phyloP scores from a whole-genome alignment of 345 rosid genomes.

The Moricandia arvensis region DNA sequence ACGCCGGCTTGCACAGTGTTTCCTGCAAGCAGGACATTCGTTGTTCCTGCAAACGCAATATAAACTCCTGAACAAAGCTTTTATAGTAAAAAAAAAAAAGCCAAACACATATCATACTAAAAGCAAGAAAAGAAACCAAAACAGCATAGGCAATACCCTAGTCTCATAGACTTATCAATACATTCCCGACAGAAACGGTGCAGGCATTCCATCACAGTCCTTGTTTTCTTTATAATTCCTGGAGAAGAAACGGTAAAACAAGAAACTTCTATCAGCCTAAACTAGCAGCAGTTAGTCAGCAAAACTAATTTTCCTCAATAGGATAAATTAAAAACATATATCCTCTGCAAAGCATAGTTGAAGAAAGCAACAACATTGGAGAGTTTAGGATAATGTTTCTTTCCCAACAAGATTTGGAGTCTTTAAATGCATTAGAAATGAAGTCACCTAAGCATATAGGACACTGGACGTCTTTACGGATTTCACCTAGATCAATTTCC shows the following conservation, averaged over 20 bases:
- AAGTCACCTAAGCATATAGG: slow-evolving; percentile 73
- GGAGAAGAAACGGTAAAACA: slow-evolving; percentile 1
- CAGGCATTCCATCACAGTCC: slow-evolving; percentile 87
- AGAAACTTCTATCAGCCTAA: background rate
- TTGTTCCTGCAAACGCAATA: slow-evolving; percentile 77
- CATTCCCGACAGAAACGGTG: slow-evolving; percentile 89
- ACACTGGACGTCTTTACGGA: slow-evolving; percentile 78
- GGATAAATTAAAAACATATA: background rate
- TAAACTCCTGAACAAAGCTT: no score
- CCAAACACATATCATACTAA: no score
- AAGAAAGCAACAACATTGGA: background rate
- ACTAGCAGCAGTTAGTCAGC: background rate
- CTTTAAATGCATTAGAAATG: background rate
- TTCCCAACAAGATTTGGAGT: background rate
- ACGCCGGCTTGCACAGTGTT: slow-evolving; percentile 79
- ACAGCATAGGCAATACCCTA: slow-evolving; percentile 48
- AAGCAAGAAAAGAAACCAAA: background rate
- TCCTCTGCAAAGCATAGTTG: background rate
- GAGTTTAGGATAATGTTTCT: background rate
- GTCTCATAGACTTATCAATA: slow-evolving; percentile 80
- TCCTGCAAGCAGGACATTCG: slow-evolving; percentile 88
- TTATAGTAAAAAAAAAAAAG: no score
- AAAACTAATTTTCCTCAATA: background rate
- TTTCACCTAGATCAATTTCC: slow-evolving; percentile 52
- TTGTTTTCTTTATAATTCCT: slow-evolving; percentile 82